A percentile compares a stretch with the other conserved stretches of the same genome.
Evolutionary conservation across 805 yeast genomes (phyloP).

Genomic region (Pachysolen tannophilus): DNA sequence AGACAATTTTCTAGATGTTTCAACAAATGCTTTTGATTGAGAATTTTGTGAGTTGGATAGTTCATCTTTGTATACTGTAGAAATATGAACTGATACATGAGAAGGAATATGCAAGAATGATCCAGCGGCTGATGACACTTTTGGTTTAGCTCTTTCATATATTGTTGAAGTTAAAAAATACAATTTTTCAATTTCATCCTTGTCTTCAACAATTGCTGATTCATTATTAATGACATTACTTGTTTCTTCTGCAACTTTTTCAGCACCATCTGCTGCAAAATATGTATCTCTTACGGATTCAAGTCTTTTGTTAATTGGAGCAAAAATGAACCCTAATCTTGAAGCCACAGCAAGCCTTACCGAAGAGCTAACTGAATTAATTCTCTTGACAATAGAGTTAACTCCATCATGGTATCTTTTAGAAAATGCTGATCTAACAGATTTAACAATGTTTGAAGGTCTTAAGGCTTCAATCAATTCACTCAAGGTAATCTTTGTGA

Average conservation of each 20-base stretch:
- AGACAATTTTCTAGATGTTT: slow-evolving; percentile 28
- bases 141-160: slow-evolving; percentile 18
- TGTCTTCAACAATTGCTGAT: slow-evolving; percentile 2
- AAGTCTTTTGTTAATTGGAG: slow-evolving; percentile 21
- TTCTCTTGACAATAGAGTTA: slow-evolving; percentile 1
- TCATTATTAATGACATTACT: too few relatives aligned
- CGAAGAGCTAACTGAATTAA: slow-evolving; percentile 4
- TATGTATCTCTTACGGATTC: slow-evolving; percentile 19
- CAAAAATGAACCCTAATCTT: slow-evolving; percentile 19
- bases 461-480: not conserved
- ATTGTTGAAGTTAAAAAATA: slow-evolving; percentile 17
- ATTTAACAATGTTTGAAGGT: not conserved
- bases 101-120: slow-evolving; percentile 10
- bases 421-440: not conserved
- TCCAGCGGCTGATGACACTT: slow-evolving; percentile 12
- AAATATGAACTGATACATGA: slow-evolving; percentile 21
- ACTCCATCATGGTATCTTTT: not conserved
- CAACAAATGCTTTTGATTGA: slow-evolving; percentile 24
- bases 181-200: slow-evolving; percentile 20
- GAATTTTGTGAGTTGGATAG: slow-evolving; percentile 14
- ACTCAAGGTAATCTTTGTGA: slow-evolving; percentile 16
- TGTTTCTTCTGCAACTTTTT: slow-evolving; percentile 5
- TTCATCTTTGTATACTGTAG: slow-evolving; percentile 21
- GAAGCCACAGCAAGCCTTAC: slow-evolving; percentile 12
- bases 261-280: slow-evolving; percentile 17